A percentile compares a stretch with the other conserved stretches of the same genome.
phyloP scores from a whole-genome alignment of 108 stramenopile species.

The Seminavis robusta region DNA sequence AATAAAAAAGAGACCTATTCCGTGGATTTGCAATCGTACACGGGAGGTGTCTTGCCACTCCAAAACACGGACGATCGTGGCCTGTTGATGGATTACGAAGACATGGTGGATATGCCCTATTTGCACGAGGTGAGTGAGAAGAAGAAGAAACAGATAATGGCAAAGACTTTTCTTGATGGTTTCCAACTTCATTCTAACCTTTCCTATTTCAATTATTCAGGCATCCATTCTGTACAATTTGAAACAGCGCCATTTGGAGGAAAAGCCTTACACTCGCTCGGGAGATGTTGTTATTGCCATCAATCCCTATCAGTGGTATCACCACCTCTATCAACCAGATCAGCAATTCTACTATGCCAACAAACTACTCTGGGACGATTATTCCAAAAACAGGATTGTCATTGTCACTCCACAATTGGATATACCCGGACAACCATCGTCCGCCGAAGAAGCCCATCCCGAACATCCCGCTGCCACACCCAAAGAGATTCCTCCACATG shows the following conservation, averaged over 20 bases:
- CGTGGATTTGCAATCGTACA: too few species aligned
- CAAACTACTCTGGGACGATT: slow-evolving; percentile 53
- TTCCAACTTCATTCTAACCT: too few species aligned
- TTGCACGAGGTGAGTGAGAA: slow-evolving; percentile 73
- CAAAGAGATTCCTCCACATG: slow-evolving; percentile 63
- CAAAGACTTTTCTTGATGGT: too few species aligned
- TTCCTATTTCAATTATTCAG: too few species aligned
- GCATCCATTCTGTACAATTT: slow-evolving; percentile 86
- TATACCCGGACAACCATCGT: too few species aligned
- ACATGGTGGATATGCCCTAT: slow-evolving; percentile 81
- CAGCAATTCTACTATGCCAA: slow-evolving; percentile 55
- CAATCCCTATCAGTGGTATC: slow-evolving; percentile 88
- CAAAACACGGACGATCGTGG: slow-evolving; percentile 62
- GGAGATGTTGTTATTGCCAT: slow-evolving; percentile 91
- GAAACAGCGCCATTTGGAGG: slow-evolving; percentile 59
- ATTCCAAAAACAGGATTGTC: too few species aligned
- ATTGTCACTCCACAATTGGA: slow-evolving; percentile 1
- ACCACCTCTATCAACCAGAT: slow-evolving; percentile 66
- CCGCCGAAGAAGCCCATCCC: too few species aligned
- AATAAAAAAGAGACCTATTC: too few species aligned
- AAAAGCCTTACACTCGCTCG: slow-evolving; percentile 83
- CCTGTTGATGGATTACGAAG: slow-evolving; percentile 33
- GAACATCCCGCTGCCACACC: slow-evolving; percentile 48
- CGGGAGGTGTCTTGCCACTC: slow-evolving; percentile 54
- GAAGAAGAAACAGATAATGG: too few species aligned